A percentile compares a stretch with the other conserved stretches of the same genome.
These are phyloP conservation scores for Graphilbum sp. DNA, from an alignment of 2,329 filamentous ascomycete genomes.

Conservation along the genomic window DNA sequence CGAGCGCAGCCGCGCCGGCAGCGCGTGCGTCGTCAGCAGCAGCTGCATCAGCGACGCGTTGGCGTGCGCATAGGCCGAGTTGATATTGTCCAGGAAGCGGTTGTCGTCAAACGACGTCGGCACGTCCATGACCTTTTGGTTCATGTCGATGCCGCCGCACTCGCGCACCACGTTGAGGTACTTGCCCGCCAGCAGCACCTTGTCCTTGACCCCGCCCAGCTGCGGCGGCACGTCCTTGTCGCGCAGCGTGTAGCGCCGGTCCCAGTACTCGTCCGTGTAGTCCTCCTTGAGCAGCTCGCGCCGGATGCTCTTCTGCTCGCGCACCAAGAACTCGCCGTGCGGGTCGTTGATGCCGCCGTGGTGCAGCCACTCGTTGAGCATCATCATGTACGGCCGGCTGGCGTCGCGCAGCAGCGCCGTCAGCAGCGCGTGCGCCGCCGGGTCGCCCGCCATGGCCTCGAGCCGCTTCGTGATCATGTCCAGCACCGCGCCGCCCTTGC, in stretches of 20 bases:
- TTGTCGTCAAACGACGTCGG: conserved; percentile 83
- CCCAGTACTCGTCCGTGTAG: conserved; percentile 99
- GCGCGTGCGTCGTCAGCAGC: conserved; percentile 78
- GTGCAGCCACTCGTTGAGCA: conserved; percentile 98
- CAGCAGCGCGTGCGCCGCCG: conserved; percentile 65
- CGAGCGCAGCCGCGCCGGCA: conserved; percentile 73
- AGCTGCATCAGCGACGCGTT: conserved; percentile 87
- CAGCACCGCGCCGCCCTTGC: conserved; percentile 92
- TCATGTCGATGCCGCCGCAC: conserved; percentile 89
- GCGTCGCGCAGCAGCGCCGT: conserved; percentile 73
- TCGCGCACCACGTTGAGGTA: conserved; percentile 96
- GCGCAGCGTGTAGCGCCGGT: conserved; percentile 87
- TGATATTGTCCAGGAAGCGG: conserved; percentile 89
- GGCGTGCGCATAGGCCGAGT: conserved; percentile 83
- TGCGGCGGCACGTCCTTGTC: conserved; percentile 86
- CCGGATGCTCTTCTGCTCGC: conserved; percentile 89
- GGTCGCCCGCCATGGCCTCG: conserved; percentile 84
- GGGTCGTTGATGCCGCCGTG: conserved; percentile 91
- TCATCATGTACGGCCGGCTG: conserved; percentile 88
- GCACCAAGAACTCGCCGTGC: conserved; percentile 84
- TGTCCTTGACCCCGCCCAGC: conserved; percentile 78
- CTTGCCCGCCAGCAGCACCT: conserved; percentile 87
- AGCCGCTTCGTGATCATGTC: conserved; percentile 71
- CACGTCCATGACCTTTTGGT: conserved; percentile 74
- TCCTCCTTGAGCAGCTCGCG: conserved; percentile 84